These are phyloP conservation scores for Mycena maculata DNA, from an alignment of 768 basidiomycete species.

Conservation along the genomic window DNA sequence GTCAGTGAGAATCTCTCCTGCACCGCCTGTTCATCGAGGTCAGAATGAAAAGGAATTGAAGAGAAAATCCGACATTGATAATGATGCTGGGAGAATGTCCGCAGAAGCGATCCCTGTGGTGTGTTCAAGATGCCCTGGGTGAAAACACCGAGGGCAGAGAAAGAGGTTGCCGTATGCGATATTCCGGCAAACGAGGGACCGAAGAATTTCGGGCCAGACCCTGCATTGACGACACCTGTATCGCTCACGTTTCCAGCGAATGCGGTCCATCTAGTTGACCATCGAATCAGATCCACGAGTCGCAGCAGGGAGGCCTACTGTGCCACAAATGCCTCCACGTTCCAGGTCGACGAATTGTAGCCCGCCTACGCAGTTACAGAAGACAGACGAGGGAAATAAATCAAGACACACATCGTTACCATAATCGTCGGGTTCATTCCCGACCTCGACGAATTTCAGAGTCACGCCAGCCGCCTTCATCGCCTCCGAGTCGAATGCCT, in stretches of 20 bases:
- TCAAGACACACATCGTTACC: slow-evolving; percentile 44
- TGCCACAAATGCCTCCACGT: slow-evolving; percentile 42
- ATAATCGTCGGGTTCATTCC: slow-evolving; percentile 53
- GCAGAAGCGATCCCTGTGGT: slow-evolving; percentile 50
- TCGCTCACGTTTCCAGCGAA: slow-evolving; percentile 47
- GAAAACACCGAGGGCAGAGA: slow-evolving; percentile 56
- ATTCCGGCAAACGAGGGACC: slow-evolving; percentile 48
- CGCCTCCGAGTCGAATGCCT: slow-evolving; percentile 46
- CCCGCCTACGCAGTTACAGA: slow-evolving; percentile 42
- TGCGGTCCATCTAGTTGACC: slow-evolving; percentile 45
- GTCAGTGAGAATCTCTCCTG: slow-evolving; percentile 50
- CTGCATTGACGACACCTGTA: slow-evolving; percentile 16
- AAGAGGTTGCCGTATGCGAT: slow-evolving; percentile 41
- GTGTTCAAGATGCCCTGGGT: slow-evolving; percentile 53
- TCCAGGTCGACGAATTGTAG: slow-evolving; percentile 42
- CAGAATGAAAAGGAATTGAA: background rate
- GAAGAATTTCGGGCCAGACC: slow-evolving; percentile 26
- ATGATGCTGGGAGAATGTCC: slow-evolving; percentile 57
- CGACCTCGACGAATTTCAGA: slow-evolving; percentile 53
- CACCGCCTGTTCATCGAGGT: slow-evolving; percentile 46
- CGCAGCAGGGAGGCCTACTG: slow-evolving; percentile 37
- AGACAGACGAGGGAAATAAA: slow-evolving; percentile 41
- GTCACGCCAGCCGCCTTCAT: slow-evolving; percentile 44
- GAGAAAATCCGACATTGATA: slow-evolving; percentile 52
- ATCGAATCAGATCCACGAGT: background rate